A percentile compares a stretch with the other conserved stretches of the same genome.
Evolutionary conservation across 164 flowering plant species (phyloP).

Genomic region (Vitis amurensis): DNA sequence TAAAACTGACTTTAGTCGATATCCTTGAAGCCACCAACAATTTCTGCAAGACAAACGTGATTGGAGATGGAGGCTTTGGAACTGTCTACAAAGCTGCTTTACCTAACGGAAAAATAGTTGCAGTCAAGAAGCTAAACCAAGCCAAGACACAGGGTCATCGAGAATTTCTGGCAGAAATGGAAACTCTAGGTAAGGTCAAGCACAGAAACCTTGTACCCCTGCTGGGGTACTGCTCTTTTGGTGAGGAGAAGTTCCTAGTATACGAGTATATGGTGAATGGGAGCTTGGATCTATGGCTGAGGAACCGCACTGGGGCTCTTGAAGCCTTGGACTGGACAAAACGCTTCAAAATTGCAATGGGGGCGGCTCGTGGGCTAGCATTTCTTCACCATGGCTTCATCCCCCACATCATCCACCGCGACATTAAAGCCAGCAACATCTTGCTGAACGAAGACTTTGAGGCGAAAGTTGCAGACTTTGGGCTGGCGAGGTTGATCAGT

Average conservation of each 20-base stretch:
- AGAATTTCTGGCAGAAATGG: conserved; percentile 85
- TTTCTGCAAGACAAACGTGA: conserved; percentile 72
- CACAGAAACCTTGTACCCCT: conserved; percentile 69
- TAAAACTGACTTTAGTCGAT: conserved; percentile 60
- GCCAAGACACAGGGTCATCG: conserved; percentile 75
- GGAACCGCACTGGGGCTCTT: conserved; percentile 55
- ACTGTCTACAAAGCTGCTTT: conserved; percentile 72
- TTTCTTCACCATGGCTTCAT: conserved; percentile 80
- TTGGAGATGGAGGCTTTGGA: conserved; percentile 88
- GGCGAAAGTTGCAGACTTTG: conserved; percentile 81
- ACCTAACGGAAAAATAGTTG: conserved; percentile 60
- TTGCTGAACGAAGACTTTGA: conserved; percentile 65
- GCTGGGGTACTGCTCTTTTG: conserved; percentile 76
- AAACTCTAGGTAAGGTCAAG: conserved; percentile 77
- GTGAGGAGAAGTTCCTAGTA: conserved; percentile 76
- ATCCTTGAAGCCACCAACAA: conserved; percentile 70
- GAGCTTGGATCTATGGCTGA: conserved; percentile 75
- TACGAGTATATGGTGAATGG: conserved; percentile 84
- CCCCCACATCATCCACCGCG: conserved; percentile 84
- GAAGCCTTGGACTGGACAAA: conserved; percentile 63
- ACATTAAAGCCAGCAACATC: conserved; percentile 80
- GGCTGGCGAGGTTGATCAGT: conserved; percentile 74
- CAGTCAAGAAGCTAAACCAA: conserved; percentile 79
- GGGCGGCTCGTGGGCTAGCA: conserved; percentile 77
- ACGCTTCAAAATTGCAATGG: conserved; percentile 60